Conservation (phyloP, 495 filamentous ascomycete species). For the Penicillium maclennaniae region DNA sequence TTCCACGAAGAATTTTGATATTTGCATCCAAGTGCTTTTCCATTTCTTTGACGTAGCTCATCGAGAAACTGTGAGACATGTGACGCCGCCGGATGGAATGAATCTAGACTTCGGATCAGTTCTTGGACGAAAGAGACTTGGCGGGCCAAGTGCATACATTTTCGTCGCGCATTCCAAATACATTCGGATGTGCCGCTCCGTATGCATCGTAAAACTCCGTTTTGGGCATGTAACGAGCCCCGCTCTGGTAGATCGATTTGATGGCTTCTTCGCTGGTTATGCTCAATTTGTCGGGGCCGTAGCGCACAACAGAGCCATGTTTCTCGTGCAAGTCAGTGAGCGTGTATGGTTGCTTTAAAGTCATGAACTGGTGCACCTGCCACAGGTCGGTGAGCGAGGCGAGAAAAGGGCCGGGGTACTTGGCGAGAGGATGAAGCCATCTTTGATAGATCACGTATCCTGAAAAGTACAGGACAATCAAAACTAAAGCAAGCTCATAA, state of each 20-base stretch:
- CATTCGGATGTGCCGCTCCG: conserved; percentile 11
- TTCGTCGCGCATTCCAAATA: conserved; percentile 13
- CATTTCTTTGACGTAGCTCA: conserved; percentile 13
- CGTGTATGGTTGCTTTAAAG: conserved; percentile 7
- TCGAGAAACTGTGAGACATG: conserved; percentile 13
- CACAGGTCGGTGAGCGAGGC: conserved; percentile 10
- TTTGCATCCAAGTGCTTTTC: conserved; percentile 7
- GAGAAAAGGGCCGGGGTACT: conserved; percentile 9
- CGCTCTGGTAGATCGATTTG: conserved; percentile 9
- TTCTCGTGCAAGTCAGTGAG: conserved; percentile 10
- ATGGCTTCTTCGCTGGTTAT: conserved; percentile 9
- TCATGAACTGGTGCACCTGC: conserved; percentile 10
- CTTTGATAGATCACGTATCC: conserved; percentile 3
- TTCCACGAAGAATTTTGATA: conserved; percentile 5
- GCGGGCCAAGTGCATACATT: not conserved
- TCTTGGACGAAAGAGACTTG: not conserved
- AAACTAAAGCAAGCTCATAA: not conserved
- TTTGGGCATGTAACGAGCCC: conserved; percentile 9
- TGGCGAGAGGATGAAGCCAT: conserved; percentile 7
- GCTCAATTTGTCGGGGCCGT: conserved; percentile 13
- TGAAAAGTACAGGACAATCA: not conserved
- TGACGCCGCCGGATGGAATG: conserved; percentile 11
- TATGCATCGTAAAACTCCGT: conserved; percentile 15
- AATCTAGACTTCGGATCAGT: not conserved
- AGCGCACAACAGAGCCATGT: conserved; percentile 8